These are phyloP conservation scores for Platismatia glauca DNA, from an alignment of 495 filamentous ascomycete species.

Conservation along the genomic window DNA sequence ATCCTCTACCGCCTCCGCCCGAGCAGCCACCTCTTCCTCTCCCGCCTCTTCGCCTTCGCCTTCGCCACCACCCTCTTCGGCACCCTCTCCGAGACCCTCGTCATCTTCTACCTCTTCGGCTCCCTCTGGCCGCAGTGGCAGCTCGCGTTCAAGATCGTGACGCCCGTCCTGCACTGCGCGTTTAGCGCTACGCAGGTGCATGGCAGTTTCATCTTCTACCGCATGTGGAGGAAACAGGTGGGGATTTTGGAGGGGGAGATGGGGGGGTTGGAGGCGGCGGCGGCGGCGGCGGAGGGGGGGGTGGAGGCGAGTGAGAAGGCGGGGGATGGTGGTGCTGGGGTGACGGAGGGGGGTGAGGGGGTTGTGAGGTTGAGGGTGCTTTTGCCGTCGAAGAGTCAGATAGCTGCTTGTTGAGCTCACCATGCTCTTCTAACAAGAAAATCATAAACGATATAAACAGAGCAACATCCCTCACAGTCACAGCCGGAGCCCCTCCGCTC, in stretches of 20 bases:
- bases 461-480: too few species aligned
- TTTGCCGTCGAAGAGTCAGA: too few species aligned
- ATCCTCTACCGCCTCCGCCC: constrained; percentile 41
- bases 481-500: too few species aligned
- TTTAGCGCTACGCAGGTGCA: constrained; percentile 40
- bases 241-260: constrained; percentile 19
- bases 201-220: constrained; percentile 37
- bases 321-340: too few species aligned
- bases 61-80: constrained; percentile 35
- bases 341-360: too few species aligned
- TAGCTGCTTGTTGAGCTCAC: too few species aligned
- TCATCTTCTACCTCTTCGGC: constrained; percentile 43
- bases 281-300: background rate
- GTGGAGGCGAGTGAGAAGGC: too few species aligned
- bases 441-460: too few species aligned
- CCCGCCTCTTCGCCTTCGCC: constrained; percentile 34
- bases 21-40: constrained; percentile 33
- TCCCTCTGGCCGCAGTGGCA: constrained; percentile 39
- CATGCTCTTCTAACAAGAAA: too few species aligned
- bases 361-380: too few species aligned
- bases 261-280: too few species aligned
- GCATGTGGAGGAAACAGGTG: constrained; percentile 34
- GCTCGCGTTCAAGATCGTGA: constrained; percentile 41
- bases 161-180: constrained; percentile 38
- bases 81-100: constrained; percentile 37